Conservation (phyloP, 192 early-diverging fungal genomes). For the Backusella macrospora region DNA sequence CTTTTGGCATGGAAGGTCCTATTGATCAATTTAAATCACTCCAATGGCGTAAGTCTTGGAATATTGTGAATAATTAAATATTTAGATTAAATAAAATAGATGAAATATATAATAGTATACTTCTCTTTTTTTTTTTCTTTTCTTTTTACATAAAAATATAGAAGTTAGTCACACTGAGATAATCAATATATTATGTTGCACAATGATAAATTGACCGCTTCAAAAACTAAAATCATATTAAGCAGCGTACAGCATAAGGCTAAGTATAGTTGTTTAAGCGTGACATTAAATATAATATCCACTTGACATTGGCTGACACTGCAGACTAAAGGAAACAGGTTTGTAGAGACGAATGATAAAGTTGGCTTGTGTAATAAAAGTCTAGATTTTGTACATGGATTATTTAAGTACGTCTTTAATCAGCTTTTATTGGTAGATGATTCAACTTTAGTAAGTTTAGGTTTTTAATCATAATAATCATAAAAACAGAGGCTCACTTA, state of each 20-base stretch:
- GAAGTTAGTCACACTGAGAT: background rate
- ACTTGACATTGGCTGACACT: no score
- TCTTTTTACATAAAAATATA: background rate
- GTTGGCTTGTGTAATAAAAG: no score
- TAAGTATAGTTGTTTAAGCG: no score
- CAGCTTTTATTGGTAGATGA: no score
- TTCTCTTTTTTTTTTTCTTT: background rate
- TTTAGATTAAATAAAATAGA: conserved; percentile 7
- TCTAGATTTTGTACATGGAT: no score
- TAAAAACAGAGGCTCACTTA: no score
- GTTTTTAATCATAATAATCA: no score
- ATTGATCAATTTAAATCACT: conserved; percentile 55
- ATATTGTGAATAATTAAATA: conserved; percentile 63
- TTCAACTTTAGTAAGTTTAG: no score
- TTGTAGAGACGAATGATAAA: no score
- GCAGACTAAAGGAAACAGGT: no score
- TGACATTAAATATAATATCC: no score
- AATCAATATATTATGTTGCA: background rate
- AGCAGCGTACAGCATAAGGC: background rate
- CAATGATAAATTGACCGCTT: background rate
- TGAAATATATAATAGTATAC: background rate
- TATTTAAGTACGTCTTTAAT: no score
- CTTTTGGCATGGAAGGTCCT: conserved; percentile 81
- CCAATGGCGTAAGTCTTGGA: conserved; percentile 81
- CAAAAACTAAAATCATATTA: background rate